These are phyloP conservation scores for Trypanosoma grayi DNA, from an alignment of 208 protist genomes.

Conservation along the genomic window DNA sequence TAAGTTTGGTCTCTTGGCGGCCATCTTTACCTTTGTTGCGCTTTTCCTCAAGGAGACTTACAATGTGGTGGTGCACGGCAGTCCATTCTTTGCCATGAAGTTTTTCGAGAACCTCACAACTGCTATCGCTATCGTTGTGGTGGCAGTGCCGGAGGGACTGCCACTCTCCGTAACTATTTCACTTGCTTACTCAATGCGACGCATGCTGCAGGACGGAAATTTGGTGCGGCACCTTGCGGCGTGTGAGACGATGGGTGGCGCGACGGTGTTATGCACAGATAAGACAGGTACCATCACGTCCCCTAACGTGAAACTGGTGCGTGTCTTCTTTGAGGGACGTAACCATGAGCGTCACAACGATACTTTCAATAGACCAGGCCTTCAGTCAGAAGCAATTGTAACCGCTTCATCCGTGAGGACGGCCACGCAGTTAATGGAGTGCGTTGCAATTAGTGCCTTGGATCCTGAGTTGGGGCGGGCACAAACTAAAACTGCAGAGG, in stretches of 20 bases:
- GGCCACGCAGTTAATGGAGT: constrained; percentile 56
- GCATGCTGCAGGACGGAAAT: constrained; percentile 95
- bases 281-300: constrained; percentile 94
- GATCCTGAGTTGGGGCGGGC: constrained; percentile 56
- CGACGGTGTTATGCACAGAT: constrained; percentile 93
- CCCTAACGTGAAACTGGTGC: constrained; percentile 88
- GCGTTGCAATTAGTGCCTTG: constrained; percentile 52
- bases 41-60: constrained; percentile 76
- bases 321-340: constrained; percentile 43
- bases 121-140: constrained; percentile 96
- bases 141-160: constrained; percentile 97
- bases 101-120: constrained; percentile 90
- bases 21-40: constrained; percentile 69
- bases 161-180: constrained; percentile 97
- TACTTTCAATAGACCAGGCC: not conserved
- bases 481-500: constrained; percentile 72
- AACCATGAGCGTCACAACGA: not conserved
- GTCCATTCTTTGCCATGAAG: constrained; percentile 60
- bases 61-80: constrained; percentile 28
- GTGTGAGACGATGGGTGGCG: constrained; percentile 97
- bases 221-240: constrained; percentile 93
- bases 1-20: constrained; percentile 76
- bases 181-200: constrained; percentile 95
- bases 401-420: constrained; percentile 25
- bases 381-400: not conserved